Base-by-base conservation (phyloP, 164 flowering plant genomes). In the Cinnamomum chago region DNA sequence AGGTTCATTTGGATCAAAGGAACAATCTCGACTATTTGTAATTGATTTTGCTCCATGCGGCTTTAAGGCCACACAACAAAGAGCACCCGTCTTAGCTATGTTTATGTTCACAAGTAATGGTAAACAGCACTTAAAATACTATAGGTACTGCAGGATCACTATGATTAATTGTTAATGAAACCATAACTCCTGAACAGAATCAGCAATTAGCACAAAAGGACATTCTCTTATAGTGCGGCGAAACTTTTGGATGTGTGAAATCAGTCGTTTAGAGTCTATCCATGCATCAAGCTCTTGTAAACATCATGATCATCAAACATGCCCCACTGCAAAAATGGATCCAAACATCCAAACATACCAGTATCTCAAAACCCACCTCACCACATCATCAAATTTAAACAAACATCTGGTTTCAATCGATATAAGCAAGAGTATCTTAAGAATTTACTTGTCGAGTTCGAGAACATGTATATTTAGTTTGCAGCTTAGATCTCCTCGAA, bases 61-160 rank as follows among this genome's bases (percentile, higher is more conserved):
- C 87, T 85, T 62, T 65, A 80, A 70, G 84, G 84, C 87, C 84
- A 83, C 85, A 75, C 87, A 83, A 81, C 87, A 85, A 69, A 83
- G 82, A 27, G 83, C 84, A 75, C 87, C 87, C 87, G 82, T 85
- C 79, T 79, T 85, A 76, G 82, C 84, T 81, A 81, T 80, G 74
- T 81, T 67, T 65, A 51, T 27, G 64, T 15, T 58, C 15, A 58
- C 73, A 55, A 5, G 50, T 24, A 71, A 51, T 24, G 62, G 47
- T 47, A 72, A 67, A 20, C 3, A 51, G 62, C 74, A 52, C 17
- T 17, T 52, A 3, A 52, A 10, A 17, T 52, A 17, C 10, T 52
- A 17, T 12, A 52, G 58, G 58, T 4, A 52, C 58, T 52, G 14
- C 58, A 52, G 58, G 58, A 13, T 52, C 58, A 13, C 58, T 13